Base-by-base conservation (phyloP, 805 yeast species). In the Candida krabiensis region DNA sequence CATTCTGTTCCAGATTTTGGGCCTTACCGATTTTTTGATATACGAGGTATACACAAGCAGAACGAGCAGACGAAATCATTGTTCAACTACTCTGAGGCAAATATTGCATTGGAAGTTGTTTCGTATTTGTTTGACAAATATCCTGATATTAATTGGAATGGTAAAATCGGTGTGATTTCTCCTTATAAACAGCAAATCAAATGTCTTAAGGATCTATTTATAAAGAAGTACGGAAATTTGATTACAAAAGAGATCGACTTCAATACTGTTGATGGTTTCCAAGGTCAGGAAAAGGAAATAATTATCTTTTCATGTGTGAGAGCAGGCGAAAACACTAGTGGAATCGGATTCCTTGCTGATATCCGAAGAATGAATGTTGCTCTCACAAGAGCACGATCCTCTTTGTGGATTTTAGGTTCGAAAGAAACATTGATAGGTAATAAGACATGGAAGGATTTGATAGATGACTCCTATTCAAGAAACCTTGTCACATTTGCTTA, bases 351-450 rank as follows among this genome's bases (percentile, higher is more conserved):
- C 64, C 72, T 93, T 58, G 82, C 84, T 32, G 99, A 93, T 63
- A 74, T 82, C 26, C 75, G 99, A 47, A 86, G 99, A 68, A 87
- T 93, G 96, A 93, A 93, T 61, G 99, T 93, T 37, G 98, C 96
- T 0, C 66, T 93, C 25, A 91, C 98, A 1, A 85, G 99, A 67
- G 97, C 98, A 0, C 78, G 83, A 50, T 75, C 95, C 1, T 85
- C 98, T 1, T 67, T 93, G 47, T 93, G 98, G 98, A 81, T 93
- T 40, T 61, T 95, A 12, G 99, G 99, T 15, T 81, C 86, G 50
- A 75, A 71, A 21, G 66, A 70, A n/a, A 79, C 95, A 1, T 72
- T 91, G 47, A 51, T 58, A 5, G 65, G 75, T 37, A 84, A 89
- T 56, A 67, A 67, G 17, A 78, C 88, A 0, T 93, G 99, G 99